Conservation (phyloP, 495 filamentous ascomycete genomes). For the Talaromyces nanjingensis region DNA sequence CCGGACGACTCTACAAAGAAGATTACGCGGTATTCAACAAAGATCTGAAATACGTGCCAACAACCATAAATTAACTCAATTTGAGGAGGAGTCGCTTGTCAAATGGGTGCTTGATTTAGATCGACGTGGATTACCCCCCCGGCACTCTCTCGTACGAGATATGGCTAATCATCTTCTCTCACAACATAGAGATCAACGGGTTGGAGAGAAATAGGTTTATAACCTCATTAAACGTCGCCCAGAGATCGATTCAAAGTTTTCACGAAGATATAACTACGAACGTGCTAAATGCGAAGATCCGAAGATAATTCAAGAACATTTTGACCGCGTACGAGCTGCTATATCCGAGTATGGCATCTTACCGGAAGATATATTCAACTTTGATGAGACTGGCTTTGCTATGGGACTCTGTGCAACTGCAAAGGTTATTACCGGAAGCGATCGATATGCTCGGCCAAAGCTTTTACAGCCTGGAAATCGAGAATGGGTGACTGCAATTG, state of each 20-base stretch:
- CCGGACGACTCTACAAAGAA: too few species aligned
- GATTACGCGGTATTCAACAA: too few species aligned
- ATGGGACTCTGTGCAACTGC: not conserved
- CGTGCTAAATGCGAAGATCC: not conserved
- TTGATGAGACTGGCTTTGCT: not conserved
- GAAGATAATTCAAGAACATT: too few species aligned
- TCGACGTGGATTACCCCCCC: too few species aligned
- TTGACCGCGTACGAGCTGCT: too few species aligned
- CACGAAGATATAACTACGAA: not conserved
- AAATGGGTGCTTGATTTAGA: too few species aligned
- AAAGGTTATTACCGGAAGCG: not conserved
- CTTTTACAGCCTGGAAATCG: not conserved
- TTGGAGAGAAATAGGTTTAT: not conserved
- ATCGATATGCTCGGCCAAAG: not conserved
- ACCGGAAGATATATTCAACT: not conserved
- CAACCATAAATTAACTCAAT: too few species aligned
- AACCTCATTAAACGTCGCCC: not conserved
- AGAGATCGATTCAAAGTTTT: not conserved
- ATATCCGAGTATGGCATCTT: too few species aligned
- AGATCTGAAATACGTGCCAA: too few species aligned
- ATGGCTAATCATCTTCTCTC: too few species aligned
- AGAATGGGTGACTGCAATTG: not conserved
- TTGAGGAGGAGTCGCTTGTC: too few species aligned
- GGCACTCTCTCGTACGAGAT: too few species aligned
- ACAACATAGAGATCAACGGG: not conserved